Conservation (phyloP, 495 filamentous ascomycete species). For the Cryomyces minteri region DNA sequence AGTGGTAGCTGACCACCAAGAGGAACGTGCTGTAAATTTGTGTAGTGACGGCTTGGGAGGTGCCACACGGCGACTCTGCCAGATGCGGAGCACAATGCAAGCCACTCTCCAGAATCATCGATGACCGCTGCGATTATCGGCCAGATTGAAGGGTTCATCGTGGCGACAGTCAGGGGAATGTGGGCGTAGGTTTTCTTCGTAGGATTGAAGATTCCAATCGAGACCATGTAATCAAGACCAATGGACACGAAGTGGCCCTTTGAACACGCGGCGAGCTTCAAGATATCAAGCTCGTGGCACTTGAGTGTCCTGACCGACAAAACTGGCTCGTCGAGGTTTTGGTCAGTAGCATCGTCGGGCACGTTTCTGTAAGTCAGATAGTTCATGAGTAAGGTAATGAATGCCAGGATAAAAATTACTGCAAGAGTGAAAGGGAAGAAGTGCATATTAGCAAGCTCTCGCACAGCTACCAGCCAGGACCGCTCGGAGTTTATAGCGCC, state of each 20-base stretch:
- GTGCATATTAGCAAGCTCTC: slow-evolving; percentile 38
- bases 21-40: slow-evolving; percentile 25
- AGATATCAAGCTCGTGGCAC: slow-evolving; percentile 45
- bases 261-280: slow-evolving; percentile 34
- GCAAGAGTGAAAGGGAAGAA: slow-evolving; percentile 33
- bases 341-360: slow-evolving; percentile 13
- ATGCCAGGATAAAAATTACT: slow-evolving; percentile 32
- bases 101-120: slow-evolving; percentile 38
- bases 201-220: slow-evolving; percentile 29
- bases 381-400: slow-evolving; percentile 44
- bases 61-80: slow-evolving; percentile 40
- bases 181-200: slow-evolving; percentile 12
- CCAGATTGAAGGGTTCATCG: slow-evolving; percentile 24
- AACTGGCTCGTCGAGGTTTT: slow-evolving; percentile 15
- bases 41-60: slow-evolving; percentile 31
- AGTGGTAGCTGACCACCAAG: slow-evolving; percentile 32
- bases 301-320: slow-evolving; percentile 39
- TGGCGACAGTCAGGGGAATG: slow-evolving; percentile 20
- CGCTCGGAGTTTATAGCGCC: slow-evolving; percentile 15
- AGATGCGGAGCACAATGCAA: slow-evolving; percentile 39
- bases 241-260: slow-evolving; percentile 45
- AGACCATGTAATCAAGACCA: slow-evolving; percentile 41
- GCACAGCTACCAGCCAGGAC: slow-evolving; percentile 30
- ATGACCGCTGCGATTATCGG: slow-evolving; percentile 41
- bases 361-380: slow-evolving; percentile 39